A percentile compares a stretch with the other conserved stretches of the same genome.
These are phyloP conservation scores for Aspergillus niger DNA, from an alignment of 2,329 filamentous ascomycete genomes.

Conservation along the genomic window DNA sequence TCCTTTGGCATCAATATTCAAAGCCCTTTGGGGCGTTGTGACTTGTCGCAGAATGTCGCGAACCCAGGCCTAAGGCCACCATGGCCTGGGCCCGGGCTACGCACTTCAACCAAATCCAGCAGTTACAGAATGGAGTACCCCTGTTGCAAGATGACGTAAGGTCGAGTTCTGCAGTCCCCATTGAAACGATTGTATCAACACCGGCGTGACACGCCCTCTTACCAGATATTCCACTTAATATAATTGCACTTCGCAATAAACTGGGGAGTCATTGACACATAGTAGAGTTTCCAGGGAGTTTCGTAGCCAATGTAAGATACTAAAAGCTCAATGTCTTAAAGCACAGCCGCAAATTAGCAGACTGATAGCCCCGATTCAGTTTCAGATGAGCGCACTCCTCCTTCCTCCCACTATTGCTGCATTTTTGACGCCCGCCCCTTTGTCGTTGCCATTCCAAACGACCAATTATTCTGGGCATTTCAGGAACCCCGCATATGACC, in stretches of 20 bases:
- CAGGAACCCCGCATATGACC: not conserved
- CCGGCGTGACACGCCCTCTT: too few species aligned
- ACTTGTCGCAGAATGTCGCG: not conserved
- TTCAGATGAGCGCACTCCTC: not conserved
- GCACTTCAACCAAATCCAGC: not conserved
- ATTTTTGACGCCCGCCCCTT: not conserved
- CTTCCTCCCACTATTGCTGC: not conserved
- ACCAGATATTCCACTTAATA: too few species aligned
- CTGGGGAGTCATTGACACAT: not conserved
- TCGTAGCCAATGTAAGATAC: not conserved
- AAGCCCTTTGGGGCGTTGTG: not conserved
- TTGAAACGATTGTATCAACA: not conserved
- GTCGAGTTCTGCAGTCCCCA: not conserved
- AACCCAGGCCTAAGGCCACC: not conserved
- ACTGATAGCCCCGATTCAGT: slow-evolving; percentile 1
- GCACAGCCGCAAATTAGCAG: slow-evolving; percentile 4
- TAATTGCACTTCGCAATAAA: not conserved
- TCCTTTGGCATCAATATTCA: not conserved
- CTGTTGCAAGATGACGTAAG: slow-evolving; percentile 8
- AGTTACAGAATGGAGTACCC: not conserved
- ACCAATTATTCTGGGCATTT: not conserved
- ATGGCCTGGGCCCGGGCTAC: not conserved
- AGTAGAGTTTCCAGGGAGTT: too few species aligned
- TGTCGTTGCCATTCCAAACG: not conserved
- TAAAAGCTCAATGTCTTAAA: not conserved